phyloP scores from a whole-genome alignment of 2,329 filamentous ascomycete species.

The Fusarium fujikuroi region DNA sequence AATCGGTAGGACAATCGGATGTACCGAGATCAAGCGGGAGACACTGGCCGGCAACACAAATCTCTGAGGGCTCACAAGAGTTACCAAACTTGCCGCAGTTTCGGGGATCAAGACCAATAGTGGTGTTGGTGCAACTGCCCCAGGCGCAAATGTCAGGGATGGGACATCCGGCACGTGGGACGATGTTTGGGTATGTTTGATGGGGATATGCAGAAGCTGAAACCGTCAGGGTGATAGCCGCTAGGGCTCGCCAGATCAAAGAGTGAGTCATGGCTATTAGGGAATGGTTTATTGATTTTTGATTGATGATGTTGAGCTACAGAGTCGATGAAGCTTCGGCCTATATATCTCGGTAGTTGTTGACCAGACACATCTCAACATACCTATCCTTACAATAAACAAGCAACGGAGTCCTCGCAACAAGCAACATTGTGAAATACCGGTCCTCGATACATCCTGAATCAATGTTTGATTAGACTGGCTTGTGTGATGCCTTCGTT shows the following conservation, averaged over 20 bases:
- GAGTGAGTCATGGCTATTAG: conserved; percentile 10
- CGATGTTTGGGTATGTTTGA: not conserved
- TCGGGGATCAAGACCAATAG: conserved; percentile 28
- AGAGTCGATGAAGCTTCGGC: not conserved
- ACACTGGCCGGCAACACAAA: conserved; percentile 26
- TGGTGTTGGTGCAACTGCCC: conserved; percentile 23
- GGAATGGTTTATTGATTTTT: not conserved
- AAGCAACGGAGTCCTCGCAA: not conserved
- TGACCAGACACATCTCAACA: not conserved
- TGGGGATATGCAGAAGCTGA: conserved; percentile 6
- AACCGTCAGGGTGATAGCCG: not conserved
- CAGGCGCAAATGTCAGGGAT: conserved; percentile 17
- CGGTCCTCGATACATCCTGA: not conserved
- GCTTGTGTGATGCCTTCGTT: not conserved
- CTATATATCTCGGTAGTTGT: not conserved
- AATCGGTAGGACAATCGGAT: not conserved
- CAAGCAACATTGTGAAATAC: not conserved
- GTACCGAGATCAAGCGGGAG: conserved; percentile 9
- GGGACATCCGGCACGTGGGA: conserved; percentile 18
- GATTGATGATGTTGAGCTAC: not conserved
- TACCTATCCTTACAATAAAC: not conserved
- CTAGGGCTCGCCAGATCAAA: conserved; percentile 16
- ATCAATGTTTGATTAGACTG: not conserved
- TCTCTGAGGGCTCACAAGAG: conserved; percentile 16
- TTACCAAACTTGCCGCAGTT: conserved; percentile 21